A percentile compares a stretch with the other conserved stretches of the same genome.
Evolutionary conservation across 352 stramenopile species (phyloP).

Genomic region (Globisporangium nunn): DNA sequence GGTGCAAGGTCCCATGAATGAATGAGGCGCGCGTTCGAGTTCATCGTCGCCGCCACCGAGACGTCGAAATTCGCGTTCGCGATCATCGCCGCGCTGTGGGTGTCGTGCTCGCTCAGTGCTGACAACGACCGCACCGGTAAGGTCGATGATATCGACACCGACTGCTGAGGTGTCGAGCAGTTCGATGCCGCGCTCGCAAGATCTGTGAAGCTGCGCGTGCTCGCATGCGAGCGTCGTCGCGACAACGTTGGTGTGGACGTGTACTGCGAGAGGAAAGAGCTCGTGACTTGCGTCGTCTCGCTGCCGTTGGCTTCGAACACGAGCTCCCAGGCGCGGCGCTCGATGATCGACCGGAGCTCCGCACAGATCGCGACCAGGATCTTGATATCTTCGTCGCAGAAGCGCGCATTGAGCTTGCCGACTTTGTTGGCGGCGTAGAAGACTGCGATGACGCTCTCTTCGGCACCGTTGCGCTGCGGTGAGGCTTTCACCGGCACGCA

Average conservation of each 20-base stretch:
- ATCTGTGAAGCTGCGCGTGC: conserved; percentile 13
- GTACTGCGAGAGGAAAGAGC: conserved; percentile 71
- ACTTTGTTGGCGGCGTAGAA: conserved; percentile 82
- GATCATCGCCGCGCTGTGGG: conserved; percentile 26
- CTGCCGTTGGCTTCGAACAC: conserved; percentile 57
- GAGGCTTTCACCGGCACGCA: conserved; percentile 65
- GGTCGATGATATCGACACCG: background rate
- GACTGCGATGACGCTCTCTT: conserved; percentile 59
- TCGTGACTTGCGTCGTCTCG: conserved; percentile 39
- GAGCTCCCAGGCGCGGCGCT: conserved; percentile 64
- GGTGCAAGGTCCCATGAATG: conserved; percentile 51
- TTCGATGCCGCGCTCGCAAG: conserved; percentile 9
- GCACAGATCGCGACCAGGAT: conserved; percentile 57
- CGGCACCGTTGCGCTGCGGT: conserved; percentile 42
- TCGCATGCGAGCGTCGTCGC: conserved; percentile 14
- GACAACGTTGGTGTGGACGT: conserved; percentile 43
- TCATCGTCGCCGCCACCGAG: background rate
- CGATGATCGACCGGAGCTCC: conserved; percentile 55
- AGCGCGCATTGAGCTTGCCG: conserved; percentile 25
- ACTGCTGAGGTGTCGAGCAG: background rate
- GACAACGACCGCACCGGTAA: background rate
- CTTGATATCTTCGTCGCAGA: conserved; percentile 60
- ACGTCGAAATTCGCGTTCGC: conserved; percentile 28
- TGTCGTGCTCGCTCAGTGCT: conserved; percentile 19
- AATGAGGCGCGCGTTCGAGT: conserved; percentile 11